Percentiles rank a stretch among this genome's conserved stretches.
Conservation (phyloP, 1,139 yeast genomes). For the Pneumocystis sp. region DNA sequence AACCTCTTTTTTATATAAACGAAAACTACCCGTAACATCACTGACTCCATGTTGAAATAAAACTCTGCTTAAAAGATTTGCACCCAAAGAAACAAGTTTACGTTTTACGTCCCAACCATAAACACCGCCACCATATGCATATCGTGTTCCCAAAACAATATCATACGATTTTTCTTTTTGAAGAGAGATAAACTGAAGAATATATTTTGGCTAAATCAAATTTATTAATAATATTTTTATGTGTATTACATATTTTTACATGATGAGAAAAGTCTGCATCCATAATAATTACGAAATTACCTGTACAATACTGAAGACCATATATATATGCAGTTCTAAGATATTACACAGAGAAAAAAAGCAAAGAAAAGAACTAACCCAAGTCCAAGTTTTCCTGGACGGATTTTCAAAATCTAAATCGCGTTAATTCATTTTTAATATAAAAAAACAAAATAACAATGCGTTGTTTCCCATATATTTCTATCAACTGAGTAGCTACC, state of each 20-base stretch:
- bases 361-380: constrained; percentile 25
- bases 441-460: constrained; percentile 27
- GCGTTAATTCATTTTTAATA: background rate
- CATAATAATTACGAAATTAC: constrained; percentile 68
- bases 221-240: constrained; percentile 22
- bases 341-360: background rate
- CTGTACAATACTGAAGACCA: constrained; percentile 57
- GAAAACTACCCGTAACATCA: constrained; percentile 66
- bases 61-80: constrained; percentile 62
- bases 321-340: constrained; percentile 56
- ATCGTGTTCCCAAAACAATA: constrained; percentile 75
- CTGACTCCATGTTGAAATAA: constrained; percentile 60
- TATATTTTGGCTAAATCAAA: constrained; percentile 41
- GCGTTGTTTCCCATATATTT: constrained; percentile 47
- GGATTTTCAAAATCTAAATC: constrained; percentile 36
- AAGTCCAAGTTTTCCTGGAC: constrained; percentile 67
- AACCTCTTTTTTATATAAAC: constrained; percentile 60
- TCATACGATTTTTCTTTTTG: constrained; percentile 53
- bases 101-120: constrained; percentile 78
- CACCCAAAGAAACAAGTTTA: constrained; percentile 66
- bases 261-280: constrained; percentile 73
- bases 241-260: constrained; percentile 7
- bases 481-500: constrained; percentile 49
- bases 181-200: constrained; percentile 57
- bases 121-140: constrained; percentile 71